Evolutionary conservation across 805 yeast genomes (phyloP).

Genomic region (Saturnispora ahearnii): DNA sequence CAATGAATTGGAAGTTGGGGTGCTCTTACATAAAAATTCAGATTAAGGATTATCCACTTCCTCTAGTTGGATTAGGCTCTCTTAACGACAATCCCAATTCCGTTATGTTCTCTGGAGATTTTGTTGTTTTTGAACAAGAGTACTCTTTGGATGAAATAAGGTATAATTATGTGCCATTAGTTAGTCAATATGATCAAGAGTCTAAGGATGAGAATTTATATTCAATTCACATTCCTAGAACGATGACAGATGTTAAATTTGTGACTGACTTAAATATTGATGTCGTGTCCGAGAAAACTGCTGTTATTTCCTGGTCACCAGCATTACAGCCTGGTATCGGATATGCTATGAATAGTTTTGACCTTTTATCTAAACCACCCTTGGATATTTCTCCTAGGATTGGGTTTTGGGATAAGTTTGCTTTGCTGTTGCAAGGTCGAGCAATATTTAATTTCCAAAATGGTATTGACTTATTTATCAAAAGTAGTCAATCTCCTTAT

Average conservation of each 20-base stretch:
- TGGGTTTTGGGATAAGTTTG: conserved; percentile 67
- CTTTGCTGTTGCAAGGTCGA: conserved; percentile 46
- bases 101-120: conserved; percentile 34
- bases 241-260: conserved; percentile 54
- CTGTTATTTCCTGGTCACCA: conserved; percentile 55
- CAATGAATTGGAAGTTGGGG: conserved; percentile 37
- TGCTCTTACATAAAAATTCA: conserved; percentile 36
- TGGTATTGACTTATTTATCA: conserved; percentile 54
- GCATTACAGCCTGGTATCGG: conserved; percentile 52
- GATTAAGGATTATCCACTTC: conserved; percentile 49
- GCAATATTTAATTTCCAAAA: conserved; percentile 37
- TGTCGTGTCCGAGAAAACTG: conserved; percentile 38
- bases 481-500: conserved; percentile 53
- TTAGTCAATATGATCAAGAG: conserved; percentile 26
- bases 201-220: conserved; percentile 38
- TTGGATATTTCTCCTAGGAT: conserved; percentile 53
- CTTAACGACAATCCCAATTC: conserved; percentile 35
- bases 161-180: conserved; percentile 43
- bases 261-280: conserved; percentile 40
- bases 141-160: conserved; percentile 39
- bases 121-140: conserved; percentile 52
- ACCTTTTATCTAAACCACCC: conserved; percentile 61
- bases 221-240: conserved; percentile 49
- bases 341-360: conserved; percentile 56
- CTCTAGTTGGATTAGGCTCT: conserved; percentile 41